Base-by-base conservation (phyloP, 2,329 filamentous ascomycete species). In the Colletotrichum liriopes region DNA sequence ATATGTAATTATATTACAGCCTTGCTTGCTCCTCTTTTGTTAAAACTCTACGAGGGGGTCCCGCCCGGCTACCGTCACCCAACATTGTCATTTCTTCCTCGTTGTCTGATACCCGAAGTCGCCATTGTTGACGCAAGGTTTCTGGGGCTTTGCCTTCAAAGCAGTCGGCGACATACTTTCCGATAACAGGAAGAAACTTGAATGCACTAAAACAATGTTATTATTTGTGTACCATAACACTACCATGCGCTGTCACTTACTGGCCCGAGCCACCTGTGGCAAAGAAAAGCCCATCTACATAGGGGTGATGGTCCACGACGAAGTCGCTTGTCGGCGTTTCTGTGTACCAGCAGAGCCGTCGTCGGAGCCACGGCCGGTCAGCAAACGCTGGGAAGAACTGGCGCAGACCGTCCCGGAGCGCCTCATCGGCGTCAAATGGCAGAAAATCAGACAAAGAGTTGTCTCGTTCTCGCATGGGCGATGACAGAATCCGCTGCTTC, bases 281-380 rank as follows among this genome's bases (percentile, higher is more conserved):
- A 1, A 88, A 35, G 71, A 88, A 88, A 0, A 88, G 73, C 0
- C 84, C 83, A 3, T 82, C 75, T 11, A 85, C 80, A 1, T 79
- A 75, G 0, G 90, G 89, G 72, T 91, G 89, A 68, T 87, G 83
- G 29, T 86, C 85, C 35, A 91, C 84, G 58, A 92, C 84, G 77
- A 92, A 92, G 43, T 45, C 43, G 43, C 43, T 45, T n/a, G 43
- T 45, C n/a, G 43, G 43, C 18, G 43, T 45, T 18, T 45, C 43
- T 45, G 16, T 45, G 43, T 92, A 92, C 90, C 90, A 92, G 76
- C 90, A 92, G 51, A 92, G 79, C 5, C 89, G 81, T 5, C 85
- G 86, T 18, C 83, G 80, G 18, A 82, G 78, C 80, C 90, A 91
- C 0, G 84, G 83, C 6, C 88, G 81, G 0, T 87, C 82, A 1